These are phyloP conservation scores for Penicillium ucsense DNA, from an alignment of 495 filamentous ascomycete genomes.

Conservation along the genomic window DNA sequence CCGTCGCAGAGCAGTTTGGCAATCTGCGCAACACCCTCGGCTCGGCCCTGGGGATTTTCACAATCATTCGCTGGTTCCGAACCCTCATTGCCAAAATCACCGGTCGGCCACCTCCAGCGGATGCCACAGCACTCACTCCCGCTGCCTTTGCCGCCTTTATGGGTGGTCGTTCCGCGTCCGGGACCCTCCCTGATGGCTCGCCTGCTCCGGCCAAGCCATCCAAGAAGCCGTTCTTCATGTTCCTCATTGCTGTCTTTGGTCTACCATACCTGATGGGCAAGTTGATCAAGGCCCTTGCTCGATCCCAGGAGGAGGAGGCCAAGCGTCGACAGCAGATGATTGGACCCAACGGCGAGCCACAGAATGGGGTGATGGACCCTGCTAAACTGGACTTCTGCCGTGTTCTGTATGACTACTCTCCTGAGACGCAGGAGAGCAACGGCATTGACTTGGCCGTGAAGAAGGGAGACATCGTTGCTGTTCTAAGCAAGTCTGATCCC, in stretches of 20 bases:
- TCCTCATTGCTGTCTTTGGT: slow-evolving; percentile 87
- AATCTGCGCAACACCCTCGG: slow-evolving; percentile 91
- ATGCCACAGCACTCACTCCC: slow-evolving; percentile 77
- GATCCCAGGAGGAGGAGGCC: slow-evolving; percentile 72
- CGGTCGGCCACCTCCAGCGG: slow-evolving; percentile 82
- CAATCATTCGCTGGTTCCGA: slow-evolving; percentile 85
- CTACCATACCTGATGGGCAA: slow-evolving; percentile 94
- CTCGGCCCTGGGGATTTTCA: slow-evolving; percentile 91
- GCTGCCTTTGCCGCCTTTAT: slow-evolving; percentile 84
- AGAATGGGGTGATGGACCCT: slow-evolving; percentile 56
- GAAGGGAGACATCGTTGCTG: slow-evolving; percentile 93
- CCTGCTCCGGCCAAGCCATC: slow-evolving; percentile 60
- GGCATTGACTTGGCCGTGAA: slow-evolving; percentile 85
- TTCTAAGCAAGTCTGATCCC: slow-evolving; percentile 86
- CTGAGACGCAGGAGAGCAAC: slow-evolving; percentile 51
- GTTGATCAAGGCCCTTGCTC: slow-evolving; percentile 74
- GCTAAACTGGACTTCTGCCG: slow-evolving; percentile 91
- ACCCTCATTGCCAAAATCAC: slow-evolving; percentile 87
- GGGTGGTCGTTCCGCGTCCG: slow-evolving; percentile 28
- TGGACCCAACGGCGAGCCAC: slow-evolving; percentile 41
- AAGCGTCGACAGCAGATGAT: slow-evolving; percentile 45
- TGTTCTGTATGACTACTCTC: slow-evolving; percentile 86
- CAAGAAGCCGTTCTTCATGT: slow-evolving; percentile 92
- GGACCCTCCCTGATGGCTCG: slow-evolving; percentile 44
- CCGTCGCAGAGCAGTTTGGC: slow-evolving; percentile 93